Evolutionary conservation across 2,329 filamentous ascomycete species (phyloP).

Genomic region (Botrytis pseudocinerea): DNA sequence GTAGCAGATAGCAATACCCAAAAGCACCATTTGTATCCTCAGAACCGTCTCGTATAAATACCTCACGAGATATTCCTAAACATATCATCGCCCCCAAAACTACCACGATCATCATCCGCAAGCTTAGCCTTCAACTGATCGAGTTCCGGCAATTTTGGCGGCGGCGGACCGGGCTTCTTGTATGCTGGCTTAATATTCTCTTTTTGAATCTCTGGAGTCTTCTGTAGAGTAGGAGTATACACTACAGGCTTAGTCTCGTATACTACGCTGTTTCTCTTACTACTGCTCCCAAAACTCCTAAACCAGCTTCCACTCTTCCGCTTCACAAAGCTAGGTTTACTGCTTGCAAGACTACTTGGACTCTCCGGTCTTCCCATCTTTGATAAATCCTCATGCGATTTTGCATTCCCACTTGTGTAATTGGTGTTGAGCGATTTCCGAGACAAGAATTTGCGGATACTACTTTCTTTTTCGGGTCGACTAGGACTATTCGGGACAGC

Average conservation of each 20-base stretch:
- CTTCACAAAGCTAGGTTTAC: constrained; percentile 30
- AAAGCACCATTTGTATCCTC: constrained; percentile 29
- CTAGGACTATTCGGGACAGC: constrained; percentile 31
- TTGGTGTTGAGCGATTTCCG: constrained; percentile 41
- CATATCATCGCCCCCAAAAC: constrained; percentile 40
- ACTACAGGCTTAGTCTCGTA: constrained; percentile 14
- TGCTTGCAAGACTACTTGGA: constrained; percentile 34
- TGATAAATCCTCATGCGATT: constrained; percentile 37
- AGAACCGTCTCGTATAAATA: constrained; percentile 29
- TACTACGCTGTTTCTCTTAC: constrained; percentile 36
- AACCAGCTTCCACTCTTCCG: constrained; percentile 41
- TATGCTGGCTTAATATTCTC: constrained; percentile 28
- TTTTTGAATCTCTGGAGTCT: constrained; percentile 28
- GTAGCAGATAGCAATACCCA: constrained; percentile 12
- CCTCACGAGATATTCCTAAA: constrained; percentile 41
- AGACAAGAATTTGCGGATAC: constrained; percentile 43
- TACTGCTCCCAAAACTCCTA: constrained; percentile 33
- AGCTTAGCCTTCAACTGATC: constrained; percentile 40
- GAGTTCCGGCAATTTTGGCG: constrained; percentile 41
- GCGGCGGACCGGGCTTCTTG: constrained; percentile 35
- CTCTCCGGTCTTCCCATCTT: constrained; percentile 36
- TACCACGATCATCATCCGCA: constrained; percentile 36
- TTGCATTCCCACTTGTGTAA: constrained; percentile 37
- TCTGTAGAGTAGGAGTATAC: constrained; percentile 9
- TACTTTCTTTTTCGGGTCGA: constrained; percentile 37